Conservation (phyloP, 164 flowering plant species). For the grape (Vitis vinifera) region DNA sequence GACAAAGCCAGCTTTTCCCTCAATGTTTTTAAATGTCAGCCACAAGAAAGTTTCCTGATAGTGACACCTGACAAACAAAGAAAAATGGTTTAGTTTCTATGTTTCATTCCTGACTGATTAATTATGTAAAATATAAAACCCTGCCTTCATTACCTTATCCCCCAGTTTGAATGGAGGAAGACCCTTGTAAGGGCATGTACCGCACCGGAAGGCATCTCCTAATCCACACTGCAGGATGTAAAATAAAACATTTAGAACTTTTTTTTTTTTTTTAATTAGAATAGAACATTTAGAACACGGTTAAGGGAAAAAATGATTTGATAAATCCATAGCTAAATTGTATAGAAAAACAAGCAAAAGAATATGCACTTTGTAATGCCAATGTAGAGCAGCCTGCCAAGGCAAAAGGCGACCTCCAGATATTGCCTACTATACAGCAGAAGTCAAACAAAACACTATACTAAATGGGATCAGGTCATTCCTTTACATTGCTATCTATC, state of each 20-base stretch:
- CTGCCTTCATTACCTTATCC: slow-evolving; percentile 65
- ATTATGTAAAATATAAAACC: too few relatives aligned
- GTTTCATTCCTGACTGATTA: not conserved
- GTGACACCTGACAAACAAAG: slow-evolving; percentile 20
- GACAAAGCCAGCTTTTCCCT: too few relatives aligned
- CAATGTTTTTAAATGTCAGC: slow-evolving; percentile 18
- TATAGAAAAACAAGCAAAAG: too few relatives aligned
- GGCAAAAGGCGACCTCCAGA: too few relatives aligned
- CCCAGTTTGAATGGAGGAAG: slow-evolving; percentile 89
- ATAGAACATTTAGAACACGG: not conserved
- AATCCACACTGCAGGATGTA: slow-evolving; percentile 76
- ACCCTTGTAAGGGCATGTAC: slow-evolving; percentile 94
- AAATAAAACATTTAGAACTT: not conserved
- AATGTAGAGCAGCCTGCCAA: too few relatives aligned
- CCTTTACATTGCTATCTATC: too few relatives aligned
- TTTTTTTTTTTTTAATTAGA: too few relatives aligned
- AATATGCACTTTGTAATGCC: too few relatives aligned
- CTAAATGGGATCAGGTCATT: too few relatives aligned
- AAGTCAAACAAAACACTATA: too few relatives aligned
- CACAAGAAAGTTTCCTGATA: slow-evolving; percentile 25
- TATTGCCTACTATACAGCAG: too few relatives aligned
- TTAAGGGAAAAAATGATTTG: not conserved
- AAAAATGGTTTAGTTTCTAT: not conserved
- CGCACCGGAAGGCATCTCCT: slow-evolving; percentile 97
- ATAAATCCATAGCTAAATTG: too few relatives aligned